Evolutionary conservation across 768 basidiomycete species (phyloP).

Genomic region (Mycena maculata): DNA sequence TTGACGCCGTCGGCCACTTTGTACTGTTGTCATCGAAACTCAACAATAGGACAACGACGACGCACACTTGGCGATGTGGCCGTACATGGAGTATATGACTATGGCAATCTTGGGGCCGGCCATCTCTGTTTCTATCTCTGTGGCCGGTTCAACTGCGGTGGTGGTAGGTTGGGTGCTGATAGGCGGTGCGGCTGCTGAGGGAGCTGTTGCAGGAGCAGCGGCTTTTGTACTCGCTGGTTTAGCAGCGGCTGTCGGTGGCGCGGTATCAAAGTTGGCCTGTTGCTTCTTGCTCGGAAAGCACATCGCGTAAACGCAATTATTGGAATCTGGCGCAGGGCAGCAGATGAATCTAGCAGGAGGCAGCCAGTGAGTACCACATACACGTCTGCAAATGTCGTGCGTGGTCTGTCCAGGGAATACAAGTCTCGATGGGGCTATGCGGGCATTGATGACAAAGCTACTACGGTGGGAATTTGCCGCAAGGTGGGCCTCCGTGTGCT

Average conservation of each 20-base stretch:
- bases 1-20: slow-evolving; percentile 72
- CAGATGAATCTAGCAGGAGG: too few species aligned
- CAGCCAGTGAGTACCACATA: too few species aligned
- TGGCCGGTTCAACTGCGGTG: too few species aligned
- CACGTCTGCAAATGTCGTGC: too few species aligned
- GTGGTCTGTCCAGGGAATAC: too few species aligned
- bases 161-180: too few species aligned
- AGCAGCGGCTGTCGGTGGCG: neutral
- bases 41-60: neutral
- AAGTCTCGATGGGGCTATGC: too few species aligned
- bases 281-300: slow-evolving; percentile 27
- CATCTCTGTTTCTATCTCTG: too few species aligned
- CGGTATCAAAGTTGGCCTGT: slow-evolving; percentile 23
- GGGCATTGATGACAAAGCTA: too few species aligned
- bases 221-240: slow-evolving; percentile 4
- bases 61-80: slow-evolving; percentile 75
- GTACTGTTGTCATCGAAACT: slow-evolving; percentile 8
- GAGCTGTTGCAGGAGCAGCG: neutral
- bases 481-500: too few species aligned
- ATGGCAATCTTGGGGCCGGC: slow-evolving; percentile 68
- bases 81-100: slow-evolving; percentile 79
- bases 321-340: too few species aligned
- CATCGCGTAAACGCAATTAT: slow-evolving; percentile 9
- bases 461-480: too few species aligned
- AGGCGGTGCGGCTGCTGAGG: neutral